A percentile compares a stretch with the other conserved stretches of the same genome.
phyloP scores from a whole-genome alignment of 1,139 yeast genomes.

The Zygoascus hellenicus region DNA sequence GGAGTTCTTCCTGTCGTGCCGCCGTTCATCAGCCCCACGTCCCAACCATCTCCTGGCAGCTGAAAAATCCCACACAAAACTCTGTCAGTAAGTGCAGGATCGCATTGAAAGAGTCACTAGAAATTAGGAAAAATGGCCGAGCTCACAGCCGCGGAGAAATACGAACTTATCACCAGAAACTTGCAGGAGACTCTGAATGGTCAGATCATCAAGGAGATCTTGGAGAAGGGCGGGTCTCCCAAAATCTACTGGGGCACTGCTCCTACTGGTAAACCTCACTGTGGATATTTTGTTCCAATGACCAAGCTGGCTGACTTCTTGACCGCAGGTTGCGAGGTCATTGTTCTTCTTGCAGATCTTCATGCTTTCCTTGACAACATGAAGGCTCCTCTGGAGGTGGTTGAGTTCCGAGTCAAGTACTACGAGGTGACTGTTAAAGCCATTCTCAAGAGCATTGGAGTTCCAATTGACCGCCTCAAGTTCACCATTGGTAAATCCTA shows the following conservation, averaged over 20 bases:
- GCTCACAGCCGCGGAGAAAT: slow-evolving; percentile 55
- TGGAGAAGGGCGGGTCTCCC: slow-evolving; percentile 77
- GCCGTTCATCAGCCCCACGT: too few species aligned
- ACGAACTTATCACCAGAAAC: slow-evolving; percentile 71
- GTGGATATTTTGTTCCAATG: slow-evolving; percentile 98
- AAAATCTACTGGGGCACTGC: slow-evolving; percentile 96
- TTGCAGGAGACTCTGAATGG: slow-evolving; percentile 89
- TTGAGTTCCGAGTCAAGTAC: slow-evolving; percentile 80
- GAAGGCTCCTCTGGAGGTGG: slow-evolving; percentile 96
- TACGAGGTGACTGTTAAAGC: slow-evolving; percentile 80
- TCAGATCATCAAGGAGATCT: slow-evolving; percentile 77
- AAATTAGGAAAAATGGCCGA: background rate
- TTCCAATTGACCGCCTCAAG: slow-evolving; percentile 80
- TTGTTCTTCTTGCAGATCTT: slow-evolving; percentile 88
- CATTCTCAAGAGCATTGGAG: slow-evolving; percentile 77
- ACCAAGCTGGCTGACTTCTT: slow-evolving; percentile 91
- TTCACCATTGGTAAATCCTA: slow-evolving; percentile 87
- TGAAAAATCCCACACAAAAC: too few species aligned
- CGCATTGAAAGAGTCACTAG: too few species aligned
- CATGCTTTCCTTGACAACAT: slow-evolving; percentile 97
- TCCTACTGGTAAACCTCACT: slow-evolving; percentile 96
- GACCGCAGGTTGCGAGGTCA: slow-evolving; percentile 94
- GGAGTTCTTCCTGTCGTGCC: too few species aligned
- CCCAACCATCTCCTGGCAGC: background rate
- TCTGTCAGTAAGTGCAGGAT: too few species aligned